Evolutionary conservation across 495 filamentous ascomycete genomes (phyloP).

Genomic region (Daldinia bambusicola): DNA sequence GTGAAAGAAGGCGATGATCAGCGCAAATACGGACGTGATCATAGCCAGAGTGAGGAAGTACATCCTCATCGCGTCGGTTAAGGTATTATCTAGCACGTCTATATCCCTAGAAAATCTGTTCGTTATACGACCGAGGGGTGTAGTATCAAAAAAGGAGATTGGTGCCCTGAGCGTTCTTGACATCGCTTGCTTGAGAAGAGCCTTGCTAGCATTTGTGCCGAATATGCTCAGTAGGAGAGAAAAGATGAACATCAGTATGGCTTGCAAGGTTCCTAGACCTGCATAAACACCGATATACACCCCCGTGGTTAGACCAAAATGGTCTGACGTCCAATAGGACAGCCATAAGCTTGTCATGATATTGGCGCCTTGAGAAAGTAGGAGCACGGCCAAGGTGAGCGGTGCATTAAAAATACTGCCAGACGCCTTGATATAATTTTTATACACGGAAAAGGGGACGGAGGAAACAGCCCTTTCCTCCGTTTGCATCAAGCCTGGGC

Average conservation of each 20-base stretch:
- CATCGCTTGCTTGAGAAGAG: constrained; percentile 87
- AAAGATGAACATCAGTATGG: constrained; percentile 79
- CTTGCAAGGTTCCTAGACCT: constrained; percentile 75
- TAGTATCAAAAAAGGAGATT: constrained; percentile 98
- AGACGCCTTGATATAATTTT: constrained; percentile 80
- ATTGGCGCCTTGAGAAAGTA: constrained; percentile 80
- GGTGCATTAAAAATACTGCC: constrained; percentile 78
- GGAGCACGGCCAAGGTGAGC: constrained; percentile 70
- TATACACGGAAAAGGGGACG: constrained; percentile 85
- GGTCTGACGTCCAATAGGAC: constrained; percentile 87
- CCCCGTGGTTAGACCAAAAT: constrained; percentile 71
- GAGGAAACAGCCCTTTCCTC: constrained; percentile 87
- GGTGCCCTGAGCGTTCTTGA: constrained; percentile 83
- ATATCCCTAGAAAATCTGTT: constrained; percentile 97
- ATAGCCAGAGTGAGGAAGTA: constrained; percentile 86
- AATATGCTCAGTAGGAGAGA: constrained; percentile 73
- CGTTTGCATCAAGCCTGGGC: constrained; percentile 81
- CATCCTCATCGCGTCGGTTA: constrained; percentile 91
- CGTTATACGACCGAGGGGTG: constrained; percentile 93
- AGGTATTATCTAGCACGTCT: constrained; percentile 92
- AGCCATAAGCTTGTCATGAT: constrained; percentile 92
- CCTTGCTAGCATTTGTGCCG: constrained; percentile 81
- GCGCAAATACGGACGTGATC: constrained; percentile 79
- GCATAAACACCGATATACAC: constrained; percentile 90
- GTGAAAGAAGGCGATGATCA: constrained; percentile 93